Evolutionary conservation across 2,329 filamentous ascomycete species (phyloP), one percentile per base, ranked within the genome.

Genomic region (Alternaria hordeiaustralica): DNA sequence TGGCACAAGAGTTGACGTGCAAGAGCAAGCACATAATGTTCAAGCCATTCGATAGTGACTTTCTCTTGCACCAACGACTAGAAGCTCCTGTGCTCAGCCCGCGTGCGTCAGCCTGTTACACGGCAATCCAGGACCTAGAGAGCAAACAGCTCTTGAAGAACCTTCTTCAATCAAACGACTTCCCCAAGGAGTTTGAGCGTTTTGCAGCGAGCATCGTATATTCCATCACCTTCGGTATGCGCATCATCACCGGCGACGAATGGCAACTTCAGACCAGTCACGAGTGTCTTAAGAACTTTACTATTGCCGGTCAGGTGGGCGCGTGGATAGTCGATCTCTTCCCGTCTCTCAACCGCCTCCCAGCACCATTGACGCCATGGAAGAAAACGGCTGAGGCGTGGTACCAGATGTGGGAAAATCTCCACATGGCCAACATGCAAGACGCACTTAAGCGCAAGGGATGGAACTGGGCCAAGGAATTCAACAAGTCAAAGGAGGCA

Each of bases 1-100:
- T 86, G 58, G 85, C 85, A n/a, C 81, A 81, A 26, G 84, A 86
- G 68, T 76, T 85, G 15, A 80, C 83, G 9, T 80, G 80, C 2
- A 79, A 78, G 51, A 73, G 73, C 10, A 75, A 82, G 66, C 76
- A 83, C 50, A 76, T 80, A 41, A 72, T 82, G 23, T 65, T 83
- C 2, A 70, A 76, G 0, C 77, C 70, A 0, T 83, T 82, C 66
- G 75, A 80, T 44, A 72, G 78, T 2, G 60, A 75, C 1, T 82
- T 77, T 66, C 71, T 73, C 15, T 68, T 79, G 0, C 81, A 83
- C 59, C 80, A 82, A 47, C 76, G 78, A 6, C 70, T 85, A 54
- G 73, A 82, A 10, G 74, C 76, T 0, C 70, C 80, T 0, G 67
- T 83, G 0, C 65, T 75, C 53, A 63, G 75, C 71, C 45, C 75